Evolutionary conservation across 2,329 filamentous ascomycete genomes (phyloP), one percentile per base, ranked within the genome.

Genomic region (Scortechinia acanthostroma): DNA sequence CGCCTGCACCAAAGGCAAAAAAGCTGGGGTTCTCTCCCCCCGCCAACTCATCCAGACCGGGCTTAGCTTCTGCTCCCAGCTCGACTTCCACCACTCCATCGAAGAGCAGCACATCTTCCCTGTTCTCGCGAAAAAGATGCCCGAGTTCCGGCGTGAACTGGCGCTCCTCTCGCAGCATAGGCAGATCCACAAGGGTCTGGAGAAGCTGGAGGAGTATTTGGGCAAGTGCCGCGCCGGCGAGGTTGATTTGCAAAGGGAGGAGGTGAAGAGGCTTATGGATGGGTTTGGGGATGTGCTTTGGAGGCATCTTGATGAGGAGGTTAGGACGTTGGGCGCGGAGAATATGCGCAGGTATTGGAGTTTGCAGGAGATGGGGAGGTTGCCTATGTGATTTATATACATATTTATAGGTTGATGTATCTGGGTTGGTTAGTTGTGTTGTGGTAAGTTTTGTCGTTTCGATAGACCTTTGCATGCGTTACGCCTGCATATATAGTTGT

Each of bases 281-380:
- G 62, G 62, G 3, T 95, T 91, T 77, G 86, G 86, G 10, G 69
- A 71, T 6, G 86, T 95, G 50, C 61, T 95, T 43, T 91, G 88
- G 86, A 69, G 68, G 56, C 90, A 95, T 71, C 66, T 95, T 48
- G 87, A 93, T 55, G 83, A 91, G 54, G 90, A 95, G 71, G 89
- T 95, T 4, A 68, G 72, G 61, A 77, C 86, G 52, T 62, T 95
- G 22, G 78, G 83, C 2, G 89, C 89, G 40, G 86, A 93, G 61
- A 94, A 91, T 59, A 95, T 95, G 90, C 74, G 88, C 53, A 79
- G 72, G 62, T 90, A 86, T 62, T 95, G 88, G 87, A 85, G 72
- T 0, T 53, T 80, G 48, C 79, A 87, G 42, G 90, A 95, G 71
- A 82, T 95, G 62, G 69, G 64, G 59, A 64, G 66, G 44, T 73